Evolutionary conservation across 176 grass and related monocot genomes (phyloP), one percentile per base, ranked within the genome.

Genomic region (Oryza brachyantha): DNA sequence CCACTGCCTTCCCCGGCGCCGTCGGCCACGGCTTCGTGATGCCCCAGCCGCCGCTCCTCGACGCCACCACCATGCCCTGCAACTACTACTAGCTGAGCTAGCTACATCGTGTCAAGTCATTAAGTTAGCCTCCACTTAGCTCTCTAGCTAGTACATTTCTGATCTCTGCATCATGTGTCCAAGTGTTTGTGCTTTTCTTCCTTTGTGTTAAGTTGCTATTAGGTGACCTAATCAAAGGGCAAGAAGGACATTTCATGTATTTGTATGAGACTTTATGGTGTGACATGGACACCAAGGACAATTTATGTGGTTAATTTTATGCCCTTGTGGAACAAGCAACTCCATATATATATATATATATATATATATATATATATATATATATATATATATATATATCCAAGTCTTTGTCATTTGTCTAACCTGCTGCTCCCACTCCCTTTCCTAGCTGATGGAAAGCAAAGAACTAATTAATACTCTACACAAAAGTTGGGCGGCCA

Each of bases 221-320:
- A 68, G 86, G 50, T 79, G 80, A 39, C 28, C 74, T 38, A 57
- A 14, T 10, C 27, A 78, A 77, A 37, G 34, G 59, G 37, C 60
- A 88, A 73, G 45, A n/a, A 60, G 24, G 41, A 38, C 62, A 11
- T 68, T 81, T 29, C 25, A 68, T 13, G 16, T 70, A 28, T 66
- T n/a, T n/a, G 65, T 29, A 28, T 79, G 37, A 67, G 37, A 67
- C 80, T 83, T 86, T 64, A 64, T 59, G 29, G 21, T 11, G 38
- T 88, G 80, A 75, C 39, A 74, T 42, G 75, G 80, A 79, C 75
- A 63, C 35, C 43, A 59, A 59, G 19, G 13, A 60, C 66, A 60
- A 68, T 45, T 63, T 62, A 79, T 76, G 84, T 83, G 74, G 68
- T 74, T 68, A 27, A 46, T 78, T 21, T 1, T 17, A 66, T 74